Evolutionary conservation across 345 rosid genomes (phyloP).

Genomic region (Ailanthus altissimus): DNA sequence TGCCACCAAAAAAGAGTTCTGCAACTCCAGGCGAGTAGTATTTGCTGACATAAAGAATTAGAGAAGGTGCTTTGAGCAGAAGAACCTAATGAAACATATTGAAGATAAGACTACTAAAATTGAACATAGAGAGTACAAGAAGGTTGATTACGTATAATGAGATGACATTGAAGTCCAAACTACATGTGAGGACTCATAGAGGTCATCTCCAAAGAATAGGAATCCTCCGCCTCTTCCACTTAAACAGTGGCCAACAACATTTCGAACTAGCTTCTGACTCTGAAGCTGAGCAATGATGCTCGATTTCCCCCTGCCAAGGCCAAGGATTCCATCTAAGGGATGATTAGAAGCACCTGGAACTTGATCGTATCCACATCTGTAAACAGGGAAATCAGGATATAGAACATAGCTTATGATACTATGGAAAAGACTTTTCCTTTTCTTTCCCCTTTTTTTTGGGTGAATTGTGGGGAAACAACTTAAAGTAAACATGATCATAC

Average conservation of each 20-base stretch:
- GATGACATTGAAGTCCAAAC: slow-evolving; percentile 81
- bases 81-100: background rate
- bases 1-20: slow-evolving; percentile 66
- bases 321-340: slow-evolving; percentile 92
- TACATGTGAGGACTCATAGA: slow-evolving; percentile 64
- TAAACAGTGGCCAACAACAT: slow-evolving; percentile 86
- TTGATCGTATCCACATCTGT: slow-evolving; percentile 93
- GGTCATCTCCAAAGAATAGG: slow-evolving; percentile 82
- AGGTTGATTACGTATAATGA: slow-evolving; percentile 44
- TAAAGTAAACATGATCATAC: slow-evolving; percentile 3
- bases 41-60: slow-evolving; percentile 49
- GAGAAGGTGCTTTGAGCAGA: slow-evolving; percentile 14
- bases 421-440: too few species aligned
- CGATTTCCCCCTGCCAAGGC: slow-evolving; percentile 89
- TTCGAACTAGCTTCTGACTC: slow-evolving; percentile 58
- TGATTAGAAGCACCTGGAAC: slow-evolving; percentile 59
- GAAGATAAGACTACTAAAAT: slow-evolving; percentile 13
- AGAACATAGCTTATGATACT: background rate
- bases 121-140: background rate
- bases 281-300: slow-evolving; percentile 83
- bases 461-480: slow-evolving; percentile 3
- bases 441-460: too few species aligned
- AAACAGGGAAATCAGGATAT: background rate
- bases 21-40: slow-evolving; percentile 80
- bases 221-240: slow-evolving; percentile 82